Conservation (phyloP, 2,329 filamentous ascomycete genomes). For the Aspergillus viridinutans region DNA sequence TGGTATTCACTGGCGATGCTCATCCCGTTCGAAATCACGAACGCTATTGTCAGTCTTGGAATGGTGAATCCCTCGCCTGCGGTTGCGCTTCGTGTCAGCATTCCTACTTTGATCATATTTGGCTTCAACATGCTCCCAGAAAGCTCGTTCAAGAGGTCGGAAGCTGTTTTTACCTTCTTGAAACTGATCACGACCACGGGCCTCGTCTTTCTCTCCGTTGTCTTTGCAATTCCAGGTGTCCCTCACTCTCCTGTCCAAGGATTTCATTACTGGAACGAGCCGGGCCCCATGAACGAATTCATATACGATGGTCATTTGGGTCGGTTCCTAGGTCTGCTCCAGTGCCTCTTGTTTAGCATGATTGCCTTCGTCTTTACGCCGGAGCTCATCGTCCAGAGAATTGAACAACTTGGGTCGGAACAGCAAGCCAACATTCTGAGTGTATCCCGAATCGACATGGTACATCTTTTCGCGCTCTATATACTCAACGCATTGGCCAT, state of each 20-base stretch:
- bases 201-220: slow-evolving; percentile 47
- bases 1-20: slow-evolving; percentile 46
- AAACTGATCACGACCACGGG: slow-evolving; percentile 49
- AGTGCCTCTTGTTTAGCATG: slow-evolving; percentile 47
- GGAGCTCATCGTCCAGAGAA: slow-evolving; percentile 52
- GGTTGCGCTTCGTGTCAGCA: slow-evolving; percentile 44
- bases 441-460: slow-evolving; percentile 52
- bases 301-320: slow-evolving; percentile 44
- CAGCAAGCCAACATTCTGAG: slow-evolving; percentile 51
- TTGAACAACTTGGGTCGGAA: slow-evolving; percentile 49
- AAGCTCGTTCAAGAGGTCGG: slow-evolving; percentile 45
- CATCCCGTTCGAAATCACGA: slow-evolving; percentile 58
- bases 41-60: slow-evolving; percentile 60
- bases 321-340: slow-evolving; percentile 47
- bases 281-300: slow-evolving; percentile 48
- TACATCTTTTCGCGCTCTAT: slow-evolving; percentile 56
- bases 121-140: slow-evolving; percentile 47
- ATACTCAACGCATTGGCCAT: slow-evolving; percentile 54
- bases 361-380: slow-evolving; percentile 52
- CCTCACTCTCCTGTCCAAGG: slow-evolving; percentile 46
- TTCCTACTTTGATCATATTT: slow-evolving; percentile 56
- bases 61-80: slow-evolving; percentile 49
- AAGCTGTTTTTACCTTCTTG: slow-evolving; percentile 47
- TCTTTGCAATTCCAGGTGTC: slow-evolving; percentile 50
- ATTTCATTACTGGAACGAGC: slow-evolving; percentile 48